Evolutionary conservation across 345 rosid genomes (phyloP).

Genomic region (Tarenaya hassleriana): DNA sequence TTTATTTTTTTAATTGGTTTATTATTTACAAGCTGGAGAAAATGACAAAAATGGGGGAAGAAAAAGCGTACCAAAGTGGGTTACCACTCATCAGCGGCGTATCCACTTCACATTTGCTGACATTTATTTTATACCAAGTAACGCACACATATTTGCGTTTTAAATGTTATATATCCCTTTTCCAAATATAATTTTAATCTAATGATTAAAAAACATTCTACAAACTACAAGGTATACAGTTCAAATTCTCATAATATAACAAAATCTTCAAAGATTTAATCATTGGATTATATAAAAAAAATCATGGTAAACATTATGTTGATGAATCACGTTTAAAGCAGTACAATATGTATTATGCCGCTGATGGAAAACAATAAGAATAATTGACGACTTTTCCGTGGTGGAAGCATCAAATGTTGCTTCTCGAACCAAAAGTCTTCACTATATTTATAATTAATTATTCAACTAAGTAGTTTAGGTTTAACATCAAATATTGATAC

Average conservation of each 20-base stretch:
- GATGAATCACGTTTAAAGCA: too few relatives aligned
- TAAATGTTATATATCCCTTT: neutral
- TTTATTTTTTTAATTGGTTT: neutral
- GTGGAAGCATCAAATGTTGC: slow-evolving; percentile 27
- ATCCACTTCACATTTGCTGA: slow-evolving; percentile 16
- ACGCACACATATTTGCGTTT: slow-evolving; percentile 17
- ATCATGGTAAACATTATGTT: too few relatives aligned
- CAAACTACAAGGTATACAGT: too few relatives aligned
- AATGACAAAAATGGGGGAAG: slow-evolving; percentile 22
- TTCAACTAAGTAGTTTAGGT: neutral
- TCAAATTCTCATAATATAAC: too few relatives aligned
- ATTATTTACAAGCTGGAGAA: slow-evolving; percentile 2
- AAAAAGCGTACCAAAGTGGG: slow-evolving; percentile 15
- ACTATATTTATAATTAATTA: neutral
- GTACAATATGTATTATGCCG: too few relatives aligned
- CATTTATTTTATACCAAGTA: slow-evolving; percentile 11
- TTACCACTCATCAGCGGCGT: slow-evolving; percentile 21
- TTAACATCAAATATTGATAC: too few relatives aligned
- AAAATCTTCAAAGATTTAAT: too few relatives aligned
- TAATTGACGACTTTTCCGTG: slow-evolving; percentile 15
- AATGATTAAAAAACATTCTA: too few relatives aligned
- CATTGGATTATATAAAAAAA: too few relatives aligned
- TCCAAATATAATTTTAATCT: neutral
- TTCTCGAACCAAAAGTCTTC: slow-evolving; percentile 11
- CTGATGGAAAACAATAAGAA: too few relatives aligned